These are phyloP conservation scores for Tanacetum coccineum DNA, from an alignment of 129 eudicot genomes.

Conservation along the genomic window DNA sequence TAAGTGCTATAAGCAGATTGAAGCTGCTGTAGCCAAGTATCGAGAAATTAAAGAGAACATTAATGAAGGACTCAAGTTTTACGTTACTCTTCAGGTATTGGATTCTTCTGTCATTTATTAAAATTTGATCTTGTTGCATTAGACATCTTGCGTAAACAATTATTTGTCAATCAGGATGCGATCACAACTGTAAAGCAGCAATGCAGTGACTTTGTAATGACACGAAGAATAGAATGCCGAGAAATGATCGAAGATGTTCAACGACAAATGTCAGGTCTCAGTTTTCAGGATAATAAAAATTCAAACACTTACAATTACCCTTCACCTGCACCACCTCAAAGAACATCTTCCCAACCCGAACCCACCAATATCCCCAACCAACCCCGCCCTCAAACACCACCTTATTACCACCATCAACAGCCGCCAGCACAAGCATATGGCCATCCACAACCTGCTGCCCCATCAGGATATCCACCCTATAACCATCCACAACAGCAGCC, in stretches of 20 bases:
- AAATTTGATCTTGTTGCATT: background rate
- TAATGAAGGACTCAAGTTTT: slow-evolving; percentile 93
- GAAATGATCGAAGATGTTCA: slow-evolving; percentile 95
- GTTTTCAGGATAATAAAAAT: slow-evolving; percentile 71
- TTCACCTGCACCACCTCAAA: slow-evolving; percentile 46
- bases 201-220: slow-evolving; percentile 95
- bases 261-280: slow-evolving; percentile 75
- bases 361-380: slow-evolving; percentile 32
- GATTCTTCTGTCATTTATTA: background rate
- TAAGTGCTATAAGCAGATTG: slow-evolving; percentile 80
- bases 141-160: background rate
- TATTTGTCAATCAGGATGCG: slow-evolving; percentile 68
- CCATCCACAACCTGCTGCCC: slow-evolving; percentile 44
- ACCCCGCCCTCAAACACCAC: slow-evolving; percentile 45
- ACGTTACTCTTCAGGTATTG: slow-evolving; percentile 97
- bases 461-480: slow-evolving; percentile 42
- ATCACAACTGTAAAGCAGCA: slow-evolving; percentile 89
- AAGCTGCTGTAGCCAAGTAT: slow-evolving; percentile 89
- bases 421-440: slow-evolving; percentile 46
- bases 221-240: slow-evolving; percentile 89
- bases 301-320: slow-evolving; percentile 53
- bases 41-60: slow-evolving; percentile 90
- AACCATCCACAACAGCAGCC: slow-evolving; percentile 40
- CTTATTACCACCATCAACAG: slow-evolving; percentile 54
- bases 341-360: slow-evolving; percentile 45